phyloP scores from a whole-genome alignment of 2,329 filamentous ascomycete genomes.

The Seiridium unicorne region DNA sequence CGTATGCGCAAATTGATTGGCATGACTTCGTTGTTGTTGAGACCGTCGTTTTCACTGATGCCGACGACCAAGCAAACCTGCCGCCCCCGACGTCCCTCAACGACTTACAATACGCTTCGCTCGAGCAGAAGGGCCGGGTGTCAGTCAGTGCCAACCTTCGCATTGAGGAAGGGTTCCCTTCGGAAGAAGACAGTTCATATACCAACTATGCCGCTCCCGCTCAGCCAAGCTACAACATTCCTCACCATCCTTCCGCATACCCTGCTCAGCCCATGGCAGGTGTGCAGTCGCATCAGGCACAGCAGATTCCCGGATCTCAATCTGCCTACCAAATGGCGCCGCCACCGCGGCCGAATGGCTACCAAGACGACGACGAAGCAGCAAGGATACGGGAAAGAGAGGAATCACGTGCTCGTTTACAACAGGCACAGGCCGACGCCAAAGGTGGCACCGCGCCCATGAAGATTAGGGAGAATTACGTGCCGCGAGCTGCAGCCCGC shows the following conservation, averaged over 20 bases:
- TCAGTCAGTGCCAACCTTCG: conserved; percentile 79
- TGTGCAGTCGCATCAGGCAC: conserved; percentile 27
- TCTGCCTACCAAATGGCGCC: conserved; percentile 30
- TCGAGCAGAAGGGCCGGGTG: conserved; percentile 92
- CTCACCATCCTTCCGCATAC: conserved; percentile 39
- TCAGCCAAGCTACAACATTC: conserved; percentile 39
- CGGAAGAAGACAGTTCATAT: conserved; percentile 64
- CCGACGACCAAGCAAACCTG: conserved; percentile 81
- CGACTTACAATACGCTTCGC: conserved; percentile 88
- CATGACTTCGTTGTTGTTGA: conserved; percentile 96
- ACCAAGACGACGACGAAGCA: conserved; percentile 62
- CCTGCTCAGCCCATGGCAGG: conserved; percentile 30
- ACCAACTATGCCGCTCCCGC: conserved; percentile 44
- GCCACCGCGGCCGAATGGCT: conserved; percentile 29
- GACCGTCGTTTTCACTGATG: conserved; percentile 87
- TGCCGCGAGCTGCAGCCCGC: conserved; percentile 76
- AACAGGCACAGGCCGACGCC: conserved; percentile 77
- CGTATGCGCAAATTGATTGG: conserved; percentile 91
- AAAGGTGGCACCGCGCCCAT: conserved; percentile 68
- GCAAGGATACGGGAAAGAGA: conserved; percentile 62
- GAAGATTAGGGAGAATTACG: conserved; percentile 92
- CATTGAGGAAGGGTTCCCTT: conserved; percentile 94
- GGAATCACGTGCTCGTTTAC: conserved; percentile 61
- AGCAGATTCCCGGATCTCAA: conserved; percentile 38
- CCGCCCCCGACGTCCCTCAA: conserved; percentile 86